Base-by-base conservation (phyloP, 164 flowering plant species). In the Piper betle region DNA sequence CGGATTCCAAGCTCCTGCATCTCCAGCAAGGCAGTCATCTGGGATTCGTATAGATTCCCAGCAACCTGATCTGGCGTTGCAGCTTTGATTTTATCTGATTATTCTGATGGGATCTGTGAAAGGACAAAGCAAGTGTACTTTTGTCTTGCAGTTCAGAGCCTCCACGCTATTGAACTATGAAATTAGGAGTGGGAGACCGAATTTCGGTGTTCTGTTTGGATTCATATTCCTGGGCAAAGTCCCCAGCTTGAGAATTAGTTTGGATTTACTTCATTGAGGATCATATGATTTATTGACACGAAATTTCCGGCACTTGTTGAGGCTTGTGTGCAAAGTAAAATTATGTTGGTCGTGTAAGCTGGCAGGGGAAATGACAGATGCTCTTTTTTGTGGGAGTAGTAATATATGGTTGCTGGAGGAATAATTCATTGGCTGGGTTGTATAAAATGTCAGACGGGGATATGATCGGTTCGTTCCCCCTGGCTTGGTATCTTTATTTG, bases 1-100 rank as follows among this genome's bases (percentile, higher is more conserved):
- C 59, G 77, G 85, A 52, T 84, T 83, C 73, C 98, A 83, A 70
- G 70, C 88, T 12, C 77, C 91, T 2, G 88, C 77, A 40, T 90
- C 97, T 50, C 95, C 95, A 0, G 90, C 68, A 25, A 76, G 68
- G 70, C 97, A 83, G 60, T 71, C 85, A 20, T 74, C 90, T 8
- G 77, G 86, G 18, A 66, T 75, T 13, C 61, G 68, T 43, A 80
- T 77, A 43, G 96, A 92, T 56, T 82, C 96, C 37, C 98, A 89
- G 77, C 96, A 84, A 66, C 98, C 98, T 43, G 98, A 90, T 70
- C 79, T 93, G 37, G 98, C 97, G 58, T 78, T 93, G 79, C 98
- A 93, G 65, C 96, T 93, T 59, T 92, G 33, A 25, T 25, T 17
- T 39, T 11, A 2, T 55, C 42, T 55, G 60, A 10, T 3, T 58